Base-by-base conservation (phyloP, 1,284 basidiomycete genomes). In the Hortiboletus rubellus region DNA sequence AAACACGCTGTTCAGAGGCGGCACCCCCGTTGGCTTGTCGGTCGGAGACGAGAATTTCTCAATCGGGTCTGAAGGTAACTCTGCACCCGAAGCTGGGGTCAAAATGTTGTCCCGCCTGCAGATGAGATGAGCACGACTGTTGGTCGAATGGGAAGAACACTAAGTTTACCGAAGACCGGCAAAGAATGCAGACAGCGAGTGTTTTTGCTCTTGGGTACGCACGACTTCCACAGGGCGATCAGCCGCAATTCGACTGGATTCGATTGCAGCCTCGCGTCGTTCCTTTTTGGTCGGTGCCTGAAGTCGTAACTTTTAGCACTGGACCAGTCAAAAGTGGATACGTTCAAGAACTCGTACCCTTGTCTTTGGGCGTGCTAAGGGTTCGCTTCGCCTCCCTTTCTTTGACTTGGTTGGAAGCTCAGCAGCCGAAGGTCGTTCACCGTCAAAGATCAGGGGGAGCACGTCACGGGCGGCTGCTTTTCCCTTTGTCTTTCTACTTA, bases 281-380 rank as follows among this genome's bases (percentile, higher is more conserved):
- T 72, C 72, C 48, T 66, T 71, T 53, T 70, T 71, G 31, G 70
- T 74, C 7, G 71, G 69, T 50, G 70, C 68, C 69, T 71, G 43
- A 11, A 36, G 54, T 46, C 7, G 33, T 30, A 34, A 41, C 14
- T 33, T 49, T 60, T n/a, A 66, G 41, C 18, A 50, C n/a, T 31
- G 37, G 38, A 46, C 11, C 30, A 52, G n/a, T 50, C 40, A 30
- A 49, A 57, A 40, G 30, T 36, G n/a, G 33, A 43, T n/a, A 38
- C 27, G 34, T n/a, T n/a, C 17, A 30, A 44, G 38, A 17, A 47
- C 12, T 7, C 15, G 33, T 52, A 70, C 69, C 68, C 68, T 74
- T 50, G 50, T 71, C 56, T 61, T 74, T 24, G 49, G 30, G 30
- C 60, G 62, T 41, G 1, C 42, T 3, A 50, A 49, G 17, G 58